These are phyloP conservation scores for Nicotiana undulata DNA, from an alignment of 257 asterid genomes.

Conservation along the genomic window DNA sequence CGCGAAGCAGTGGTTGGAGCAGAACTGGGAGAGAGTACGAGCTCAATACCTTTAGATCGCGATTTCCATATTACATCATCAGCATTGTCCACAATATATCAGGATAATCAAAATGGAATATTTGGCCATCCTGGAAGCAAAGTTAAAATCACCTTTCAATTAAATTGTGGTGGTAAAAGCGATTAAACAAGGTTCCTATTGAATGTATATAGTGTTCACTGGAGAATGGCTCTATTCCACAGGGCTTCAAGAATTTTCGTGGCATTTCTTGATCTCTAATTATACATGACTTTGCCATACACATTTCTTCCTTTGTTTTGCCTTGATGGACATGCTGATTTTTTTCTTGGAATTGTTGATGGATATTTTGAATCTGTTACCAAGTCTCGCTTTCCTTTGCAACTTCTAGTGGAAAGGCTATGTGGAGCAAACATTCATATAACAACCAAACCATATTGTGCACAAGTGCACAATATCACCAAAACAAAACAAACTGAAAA, in stretches of 20 bases:
- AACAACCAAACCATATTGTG: no score
- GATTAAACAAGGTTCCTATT: not conserved
- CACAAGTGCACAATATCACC: no score
- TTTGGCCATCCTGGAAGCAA: not conserved
- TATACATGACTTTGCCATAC: not conserved
- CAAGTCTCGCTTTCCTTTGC: no score
- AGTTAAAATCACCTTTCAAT: not conserved
- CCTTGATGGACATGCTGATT: not conserved
- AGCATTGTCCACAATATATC: not conserved
- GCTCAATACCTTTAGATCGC: conserved; percentile 12
- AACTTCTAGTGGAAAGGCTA: no score
- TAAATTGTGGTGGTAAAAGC: not conserved
- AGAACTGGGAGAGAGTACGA: conserved; percentile 22
- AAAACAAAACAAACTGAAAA: no score
- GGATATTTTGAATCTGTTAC: no score
- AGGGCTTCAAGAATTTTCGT: not conserved
- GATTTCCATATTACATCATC: not conserved
- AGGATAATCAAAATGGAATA: not conserved
- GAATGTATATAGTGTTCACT: not conserved
- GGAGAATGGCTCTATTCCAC: not conserved
- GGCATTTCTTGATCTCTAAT: not conserved
- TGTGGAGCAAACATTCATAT: no score
- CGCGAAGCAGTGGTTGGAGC: conserved; percentile 23
- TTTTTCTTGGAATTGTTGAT: not conserved
- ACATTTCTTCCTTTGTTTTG: not conserved